Evolutionary conservation across 805 yeast genomes (phyloP).

Genomic region (Kodamaea kakaduensis): DNA sequence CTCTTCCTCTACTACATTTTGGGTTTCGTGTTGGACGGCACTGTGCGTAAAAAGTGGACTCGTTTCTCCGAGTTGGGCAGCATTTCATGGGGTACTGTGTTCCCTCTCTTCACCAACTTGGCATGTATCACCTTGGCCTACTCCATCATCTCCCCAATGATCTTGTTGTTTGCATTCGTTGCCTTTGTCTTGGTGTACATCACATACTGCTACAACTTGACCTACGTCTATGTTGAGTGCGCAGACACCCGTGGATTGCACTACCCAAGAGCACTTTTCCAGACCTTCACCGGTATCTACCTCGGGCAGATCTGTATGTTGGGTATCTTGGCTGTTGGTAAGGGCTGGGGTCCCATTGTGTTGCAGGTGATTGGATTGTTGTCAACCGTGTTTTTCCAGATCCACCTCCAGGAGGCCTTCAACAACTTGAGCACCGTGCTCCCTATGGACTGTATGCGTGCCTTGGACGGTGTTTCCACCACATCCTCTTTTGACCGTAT

Average conservation of each 20-base stretch:
- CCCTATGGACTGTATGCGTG: conserved; percentile 72
- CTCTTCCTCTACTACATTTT: conserved; percentile 56
- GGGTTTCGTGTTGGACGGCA: conserved; percentile 53
- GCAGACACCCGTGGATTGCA: conserved; percentile 76
- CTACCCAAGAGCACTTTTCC: conserved; percentile 86
- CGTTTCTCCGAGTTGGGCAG: conserved; percentile 54
- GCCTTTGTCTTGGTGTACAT: conserved; percentile 72
- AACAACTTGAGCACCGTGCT: conserved; percentile 53
- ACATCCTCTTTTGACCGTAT: conserved; percentile 52
- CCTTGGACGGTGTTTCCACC: conserved; percentile 64
- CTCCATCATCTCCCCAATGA: conserved; percentile 75
- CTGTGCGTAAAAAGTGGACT: conserved; percentile 63
- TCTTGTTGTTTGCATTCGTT: conserved; percentile 65
- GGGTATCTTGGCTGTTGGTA: conserved; percentile 84
- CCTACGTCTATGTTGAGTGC: conserved; percentile 63
- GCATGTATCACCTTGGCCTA: conserved; percentile 67
- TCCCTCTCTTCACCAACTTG: conserved; percentile 71
- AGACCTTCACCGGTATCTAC: conserved; percentile 83
- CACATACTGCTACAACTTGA: conserved; percentile 73
- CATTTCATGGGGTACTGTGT: conserved; percentile 69
- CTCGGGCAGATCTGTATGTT: conserved; percentile 81
- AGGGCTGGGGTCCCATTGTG: conserved; percentile 92
- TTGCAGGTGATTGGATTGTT: conserved; percentile 64
- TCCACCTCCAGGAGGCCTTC: conserved; percentile 62
- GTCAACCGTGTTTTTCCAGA: conserved; percentile 65